Evolutionary conservation across 2,329 filamentous ascomycete genomes (phyloP), one percentile per base, ranked within the genome.

Genomic region (Cladosporium austrohemisphaericum): DNA sequence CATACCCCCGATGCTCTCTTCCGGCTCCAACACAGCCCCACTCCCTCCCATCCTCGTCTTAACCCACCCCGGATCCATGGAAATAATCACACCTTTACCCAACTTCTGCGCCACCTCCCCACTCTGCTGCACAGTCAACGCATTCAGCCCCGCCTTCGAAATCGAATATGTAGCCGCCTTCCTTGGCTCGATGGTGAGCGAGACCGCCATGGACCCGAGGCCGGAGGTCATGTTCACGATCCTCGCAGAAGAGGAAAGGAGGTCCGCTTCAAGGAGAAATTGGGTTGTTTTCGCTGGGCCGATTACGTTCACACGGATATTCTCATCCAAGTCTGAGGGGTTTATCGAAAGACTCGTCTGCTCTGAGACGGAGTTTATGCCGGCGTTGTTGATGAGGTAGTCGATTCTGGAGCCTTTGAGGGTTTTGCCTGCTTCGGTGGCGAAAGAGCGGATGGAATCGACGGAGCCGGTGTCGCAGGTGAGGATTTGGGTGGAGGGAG

Each of bases 231-330:
- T 59, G 51, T 69, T 70, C 56, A 70, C 49, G 3, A 69, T 61
- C 3, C 62, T 55, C 3, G 62, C 66, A 7, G 61, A 58, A 1
- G 59, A 36, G 5, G 61, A 60, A 1, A 70, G 52, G n/a, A 66
- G 60, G 20, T 29, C 33, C 4, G 41, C 49, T 22, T 52, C 55
- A 10, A 54, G 46, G 0, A 77, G 53, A 1, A 65, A 63, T 56
- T 75, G 64, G 0, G 74, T 66, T 5, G 69, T 65, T 50, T 72
- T 72, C 1, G 73, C 73, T 0, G 74, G 74, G 0, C 74, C 75
- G 14, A 76, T 48, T 3, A 76, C 73, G 48, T 77, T 77, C 54
- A 68, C 60, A 20, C 65, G 59, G 41, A 77, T 69, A 41, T 74
- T 69, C n/a, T 65, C 56, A 2, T 63, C 32, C 22, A 76, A 55